Conservation (phyloP, 805 yeast species). For the Suhomyces faveliae region DNA sequence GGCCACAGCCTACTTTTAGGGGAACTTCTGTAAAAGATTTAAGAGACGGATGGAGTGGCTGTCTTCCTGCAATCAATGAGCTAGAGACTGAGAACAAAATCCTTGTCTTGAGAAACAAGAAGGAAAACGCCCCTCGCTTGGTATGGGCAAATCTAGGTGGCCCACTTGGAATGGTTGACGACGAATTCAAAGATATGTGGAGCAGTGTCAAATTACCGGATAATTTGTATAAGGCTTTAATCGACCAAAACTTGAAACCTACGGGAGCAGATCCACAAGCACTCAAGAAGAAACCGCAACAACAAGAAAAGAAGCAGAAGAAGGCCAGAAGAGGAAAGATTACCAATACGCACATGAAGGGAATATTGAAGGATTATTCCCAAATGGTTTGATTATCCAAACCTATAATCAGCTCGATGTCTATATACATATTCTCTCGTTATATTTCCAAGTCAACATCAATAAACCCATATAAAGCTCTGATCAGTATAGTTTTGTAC, state of each 20-base stretch:
- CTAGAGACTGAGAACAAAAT: constrained; percentile 76
- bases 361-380: constrained; percentile 83
- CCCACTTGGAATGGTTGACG: constrained; percentile 66
- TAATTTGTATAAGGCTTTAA: constrained; percentile 73
- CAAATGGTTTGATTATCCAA: constrained; percentile 24
- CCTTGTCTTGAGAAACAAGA: constrained; percentile 83
- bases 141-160: constrained; percentile 90
- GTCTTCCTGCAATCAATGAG: constrained; percentile 72
- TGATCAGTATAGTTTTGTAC: neutral
- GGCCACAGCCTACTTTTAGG: constrained; percentile 80
- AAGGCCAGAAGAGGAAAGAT: constrained; percentile 91
- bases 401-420: neutral
- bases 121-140: constrained; percentile 88
- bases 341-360: constrained; percentile 96
- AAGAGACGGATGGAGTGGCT: constrained; percentile 93
- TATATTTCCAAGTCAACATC: neutral
- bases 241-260: constrained; percentile 88
- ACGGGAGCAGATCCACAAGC: constrained; percentile 97
- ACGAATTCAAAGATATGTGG: constrained; percentile 85
- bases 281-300: constrained; percentile 62
- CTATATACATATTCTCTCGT: neutral
- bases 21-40: constrained; percentile 81
- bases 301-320: constrained; percentile 74
- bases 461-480: neutral
- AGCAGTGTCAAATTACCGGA: constrained; percentile 74